Conservation (phyloP, 2,329 filamentous ascomycete species). For the Colletotrichum theobromicola region DNA sequence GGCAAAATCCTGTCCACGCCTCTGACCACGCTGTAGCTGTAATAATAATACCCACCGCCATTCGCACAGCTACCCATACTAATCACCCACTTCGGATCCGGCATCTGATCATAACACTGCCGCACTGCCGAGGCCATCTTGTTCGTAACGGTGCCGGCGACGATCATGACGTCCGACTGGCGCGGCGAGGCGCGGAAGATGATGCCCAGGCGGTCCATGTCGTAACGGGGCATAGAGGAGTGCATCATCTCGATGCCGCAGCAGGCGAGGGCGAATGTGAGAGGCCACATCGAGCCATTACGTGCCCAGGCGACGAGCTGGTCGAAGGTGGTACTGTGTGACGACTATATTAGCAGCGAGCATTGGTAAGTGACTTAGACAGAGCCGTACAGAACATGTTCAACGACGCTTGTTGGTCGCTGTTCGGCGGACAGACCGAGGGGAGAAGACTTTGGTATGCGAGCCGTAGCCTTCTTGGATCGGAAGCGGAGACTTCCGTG, state of each 20-base stretch:
- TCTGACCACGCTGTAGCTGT: conserved; percentile 76
- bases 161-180: conserved; percentile 92
- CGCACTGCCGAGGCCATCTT: conserved; percentile 93
- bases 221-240: conserved; percentile 86
- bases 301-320: conserved; percentile 83
- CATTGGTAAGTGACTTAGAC: not conserved
- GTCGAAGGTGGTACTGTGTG: conserved; percentile 73
- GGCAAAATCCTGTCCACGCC: conserved; percentile 80
- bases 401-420: not conserved
- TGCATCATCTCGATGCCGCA: conserved; percentile 96
- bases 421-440: not conserved
- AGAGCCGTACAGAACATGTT: not conserved
- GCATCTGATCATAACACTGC: conserved; percentile 96
- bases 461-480: not conserved
- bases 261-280: conserved; percentile 88
- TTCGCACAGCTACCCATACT: conserved; percentile 88
- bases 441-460: not conserved
- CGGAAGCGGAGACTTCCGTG: not conserved
- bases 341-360: not conserved
- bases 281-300: conserved; percentile 85
- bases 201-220: conserved; percentile 86
- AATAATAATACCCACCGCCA: conserved; percentile 86
- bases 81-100: conserved; percentile 84
- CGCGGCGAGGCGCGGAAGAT: conserved; percentile 89
- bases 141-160: conserved; percentile 93